Evolutionary conservation across 306 rosid species (phyloP).

Genomic region (Coriaria nepalensis): DNA sequence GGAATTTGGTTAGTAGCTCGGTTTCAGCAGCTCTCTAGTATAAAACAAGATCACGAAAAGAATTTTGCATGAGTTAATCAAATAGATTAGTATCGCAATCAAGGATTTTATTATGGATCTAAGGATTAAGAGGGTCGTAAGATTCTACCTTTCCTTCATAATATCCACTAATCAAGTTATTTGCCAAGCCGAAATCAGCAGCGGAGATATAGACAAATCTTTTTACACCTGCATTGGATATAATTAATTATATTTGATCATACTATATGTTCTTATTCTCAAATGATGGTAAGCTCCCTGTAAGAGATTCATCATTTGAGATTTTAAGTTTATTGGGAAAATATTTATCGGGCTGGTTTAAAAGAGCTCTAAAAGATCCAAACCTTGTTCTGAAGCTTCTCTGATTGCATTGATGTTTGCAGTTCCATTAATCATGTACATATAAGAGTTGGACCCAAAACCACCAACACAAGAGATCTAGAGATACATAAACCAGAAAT

Average conservation of each 20-base stretch:
- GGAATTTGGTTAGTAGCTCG: conserved; percentile 55
- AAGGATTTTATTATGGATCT: background rate
- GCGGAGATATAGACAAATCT: conserved; percentile 89
- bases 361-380: conserved; percentile 1
- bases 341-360: too few species aligned
- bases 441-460: conserved; percentile 85
- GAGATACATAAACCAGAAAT: background rate
- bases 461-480: conserved; percentile 96
- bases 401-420: conserved; percentile 92
- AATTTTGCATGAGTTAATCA: background rate
- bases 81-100: background rate
- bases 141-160: conserved; percentile 82
- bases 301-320: too few species aligned
- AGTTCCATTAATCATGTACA: conserved; percentile 96
- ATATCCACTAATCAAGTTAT: conserved; percentile 68
- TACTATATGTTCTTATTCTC: too few species aligned
- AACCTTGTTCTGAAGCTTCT: conserved; percentile 87
- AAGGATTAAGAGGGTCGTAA: background rate
- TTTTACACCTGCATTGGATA: conserved; percentile 59
- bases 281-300: too few species aligned
- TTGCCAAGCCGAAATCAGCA: conserved; percentile 79
- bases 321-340: too few species aligned
- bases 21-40: conserved; percentile 85
- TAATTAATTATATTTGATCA: conserved; percentile 3
- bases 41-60: conserved; percentile 11